A percentile compares a stretch with the other conserved stretches of the same genome.
Conservation (phyloP, 345 rosid genomes). For the Boechera retrofracta region DNA sequence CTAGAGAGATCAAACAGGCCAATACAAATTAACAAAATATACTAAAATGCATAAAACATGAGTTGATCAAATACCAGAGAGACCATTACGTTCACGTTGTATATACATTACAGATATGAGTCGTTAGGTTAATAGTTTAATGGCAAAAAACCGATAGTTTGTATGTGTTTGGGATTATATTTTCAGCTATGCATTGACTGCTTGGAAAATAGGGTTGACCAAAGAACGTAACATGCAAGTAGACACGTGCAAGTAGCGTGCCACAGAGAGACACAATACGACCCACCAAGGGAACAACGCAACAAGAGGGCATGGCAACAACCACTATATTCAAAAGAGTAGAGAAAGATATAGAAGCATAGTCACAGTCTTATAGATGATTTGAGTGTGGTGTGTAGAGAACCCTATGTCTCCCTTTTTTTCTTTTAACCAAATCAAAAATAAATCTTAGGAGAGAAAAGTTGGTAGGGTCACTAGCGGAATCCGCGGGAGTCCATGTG, state of each 20-base stretch:
- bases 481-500: slow-evolving; percentile 86
- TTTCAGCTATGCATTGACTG: slow-evolving; percentile 31
- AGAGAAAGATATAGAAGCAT: slow-evolving; percentile 33
- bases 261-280: slow-evolving; percentile 32
- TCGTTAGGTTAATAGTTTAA: neutral
- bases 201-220: slow-evolving; percentile 20
- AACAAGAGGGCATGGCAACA: slow-evolving; percentile 49
- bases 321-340: slow-evolving; percentile 41
- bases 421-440: slow-evolving; percentile 28
- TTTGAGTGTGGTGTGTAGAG: slow-evolving; percentile 42
- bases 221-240: slow-evolving; percentile 33
- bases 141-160: neutral
- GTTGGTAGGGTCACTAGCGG: slow-evolving; percentile 58
- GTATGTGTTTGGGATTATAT: neutral
- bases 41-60: neutral
- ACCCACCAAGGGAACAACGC: slow-evolving; percentile 56
- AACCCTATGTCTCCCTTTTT: slow-evolving; percentile 36
- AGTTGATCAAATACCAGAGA: neutral
- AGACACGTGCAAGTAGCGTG: slow-evolving; percentile 33
- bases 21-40: neutral
- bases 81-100: neutral
- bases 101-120: neutral
- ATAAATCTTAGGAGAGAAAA: slow-evolving; percentile 37
- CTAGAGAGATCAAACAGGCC: neutral
- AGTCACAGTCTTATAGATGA: slow-evolving; percentile 28